Base-by-base conservation (phyloP, 2,329 filamentous ascomycete genomes). In the Fusarium bulbicola region DNA sequence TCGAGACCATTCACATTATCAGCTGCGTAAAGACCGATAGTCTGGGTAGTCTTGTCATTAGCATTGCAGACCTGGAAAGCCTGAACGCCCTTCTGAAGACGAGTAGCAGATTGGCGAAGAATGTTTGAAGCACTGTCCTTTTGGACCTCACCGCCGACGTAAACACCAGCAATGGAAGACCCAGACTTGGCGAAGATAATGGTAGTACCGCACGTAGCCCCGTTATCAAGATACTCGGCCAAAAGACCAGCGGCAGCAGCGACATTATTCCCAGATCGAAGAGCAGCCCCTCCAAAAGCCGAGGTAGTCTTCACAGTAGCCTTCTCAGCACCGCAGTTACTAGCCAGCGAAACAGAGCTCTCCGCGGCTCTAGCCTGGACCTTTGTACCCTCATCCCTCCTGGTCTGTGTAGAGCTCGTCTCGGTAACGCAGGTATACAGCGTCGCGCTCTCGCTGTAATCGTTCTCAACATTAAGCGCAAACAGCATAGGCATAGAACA, bases 111-210 rank as follows among this genome's bases (percentile, higher is more conserved):
- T 36, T 67, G 59, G 40, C 64, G 72, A 21, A 77, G 58, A 2
- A 66, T 43, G 40, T 24, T 47, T 2, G 74, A 70, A 37, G 73
- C 74, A 9, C 76, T 70, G 3, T n/a, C 26, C 66, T 77, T 77
- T 7, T 77, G 76, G 3, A 76, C 71, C 7, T 78, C 76, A 3
- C 73, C 68, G 20, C 76, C 76, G 2, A 73, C 66, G 13, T 78
- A 77, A 2, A 78, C 39, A 34, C 76, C 76, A 32, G 76, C 74
- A 15, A 77, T 56, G 1, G 71, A 65, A 18, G 68, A 59, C 1
- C 76, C 76, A 15, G 74, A 68, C 62, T 78, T 77, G 56, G 76
- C 73, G n/a, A 77, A 76, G 10, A 77, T 28, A 16, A 77, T 73
- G 7, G 76, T 77, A 9, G 64, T 62, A 9, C 76, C 76, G 6